Conservation (phyloP, 1,284 basidiomycete genomes). For the Pisolithus thermaeus region DNA sequence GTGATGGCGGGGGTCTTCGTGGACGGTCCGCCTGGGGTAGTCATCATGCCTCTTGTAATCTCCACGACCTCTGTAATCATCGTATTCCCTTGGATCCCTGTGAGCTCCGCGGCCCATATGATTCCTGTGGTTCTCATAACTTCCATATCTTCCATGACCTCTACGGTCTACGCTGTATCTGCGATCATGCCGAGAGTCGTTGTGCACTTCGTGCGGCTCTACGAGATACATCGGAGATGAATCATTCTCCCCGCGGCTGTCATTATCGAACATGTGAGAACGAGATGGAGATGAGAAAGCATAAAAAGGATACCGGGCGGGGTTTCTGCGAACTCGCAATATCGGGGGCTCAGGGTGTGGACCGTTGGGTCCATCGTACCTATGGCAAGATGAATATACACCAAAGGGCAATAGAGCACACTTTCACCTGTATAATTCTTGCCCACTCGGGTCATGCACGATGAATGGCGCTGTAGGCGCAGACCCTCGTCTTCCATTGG, state of each 20-base stretch:
- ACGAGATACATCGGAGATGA: constrained; percentile 19
- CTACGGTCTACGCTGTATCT: constrained; percentile 15
- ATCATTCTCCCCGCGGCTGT: constrained; percentile 23
- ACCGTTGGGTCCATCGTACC: constrained; percentile 22
- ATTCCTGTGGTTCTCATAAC: constrained; percentile 20
- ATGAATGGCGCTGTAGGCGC: constrained; percentile 34
- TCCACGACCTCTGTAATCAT: background rate
- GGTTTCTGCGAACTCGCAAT: constrained; percentile 21
- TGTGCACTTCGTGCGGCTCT: constrained; percentile 20
- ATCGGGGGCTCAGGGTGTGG: constrained; percentile 25
- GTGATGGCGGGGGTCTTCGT: background rate
- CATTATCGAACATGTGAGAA: constrained; percentile 5
- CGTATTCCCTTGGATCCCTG: background rate
- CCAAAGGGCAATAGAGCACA: background rate
- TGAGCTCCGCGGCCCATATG: background rate
- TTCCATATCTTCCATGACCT: constrained; percentile 15
- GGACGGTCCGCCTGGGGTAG: background rate
- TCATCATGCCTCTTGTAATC: background rate
- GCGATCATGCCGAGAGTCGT: constrained; percentile 16
- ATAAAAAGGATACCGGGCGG: constrained; percentile 17
- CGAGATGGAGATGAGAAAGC: background rate
- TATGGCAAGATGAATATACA: constrained; percentile 9
- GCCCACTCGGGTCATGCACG: constrained; percentile 46
- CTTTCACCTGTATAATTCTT: constrained; percentile 41
- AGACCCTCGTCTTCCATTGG: constrained; percentile 23